Conservation (phyloP, 306 rosid genomes). For the Gleditsia sinensis region DNA sequence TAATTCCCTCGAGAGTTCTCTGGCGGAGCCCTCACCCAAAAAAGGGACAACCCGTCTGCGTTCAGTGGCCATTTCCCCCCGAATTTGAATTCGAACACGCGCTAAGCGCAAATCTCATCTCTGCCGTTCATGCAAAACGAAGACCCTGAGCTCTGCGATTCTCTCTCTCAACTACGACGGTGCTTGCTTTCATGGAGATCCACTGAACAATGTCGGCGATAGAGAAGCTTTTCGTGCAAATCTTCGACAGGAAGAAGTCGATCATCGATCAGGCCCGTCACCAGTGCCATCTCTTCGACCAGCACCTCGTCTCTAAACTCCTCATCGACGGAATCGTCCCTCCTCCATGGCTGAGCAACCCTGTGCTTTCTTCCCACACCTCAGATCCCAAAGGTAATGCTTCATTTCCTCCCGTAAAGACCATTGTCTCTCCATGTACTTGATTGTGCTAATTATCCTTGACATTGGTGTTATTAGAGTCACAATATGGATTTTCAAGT, state of each 20-base stretch:
- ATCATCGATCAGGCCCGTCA: constrained; percentile 75
- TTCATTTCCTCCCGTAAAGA: neutral
- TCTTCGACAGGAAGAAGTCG: constrained; percentile 70
- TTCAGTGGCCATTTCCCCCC: no score
- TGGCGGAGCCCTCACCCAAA: no score
- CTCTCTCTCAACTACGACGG: neutral
- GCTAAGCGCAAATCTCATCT: constrained; percentile 32
- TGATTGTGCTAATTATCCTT: neutral
- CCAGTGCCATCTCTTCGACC: constrained; percentile 69
- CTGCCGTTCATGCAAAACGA: constrained; percentile 16
- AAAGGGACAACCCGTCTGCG: no score
- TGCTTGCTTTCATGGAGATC: neutral
- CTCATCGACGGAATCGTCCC: constrained; percentile 75
- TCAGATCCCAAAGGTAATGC: constrained; percentile 53
- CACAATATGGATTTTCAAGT: neutral
- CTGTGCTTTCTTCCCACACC: constrained; percentile 39
- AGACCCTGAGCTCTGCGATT: neutral
- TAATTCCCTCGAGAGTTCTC: no score
- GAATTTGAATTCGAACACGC: constrained; percentile 49
- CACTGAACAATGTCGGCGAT: constrained; percentile 50
- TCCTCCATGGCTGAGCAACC: constrained; percentile 70
- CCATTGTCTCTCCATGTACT: neutral
- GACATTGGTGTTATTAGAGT: neutral
- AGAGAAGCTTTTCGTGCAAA: constrained; percentile 74
- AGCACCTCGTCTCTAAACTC: constrained; percentile 74